phyloP scores from a whole-genome alignment of 768 basidiomycete species.

The Amanita rimosa region DNA sequence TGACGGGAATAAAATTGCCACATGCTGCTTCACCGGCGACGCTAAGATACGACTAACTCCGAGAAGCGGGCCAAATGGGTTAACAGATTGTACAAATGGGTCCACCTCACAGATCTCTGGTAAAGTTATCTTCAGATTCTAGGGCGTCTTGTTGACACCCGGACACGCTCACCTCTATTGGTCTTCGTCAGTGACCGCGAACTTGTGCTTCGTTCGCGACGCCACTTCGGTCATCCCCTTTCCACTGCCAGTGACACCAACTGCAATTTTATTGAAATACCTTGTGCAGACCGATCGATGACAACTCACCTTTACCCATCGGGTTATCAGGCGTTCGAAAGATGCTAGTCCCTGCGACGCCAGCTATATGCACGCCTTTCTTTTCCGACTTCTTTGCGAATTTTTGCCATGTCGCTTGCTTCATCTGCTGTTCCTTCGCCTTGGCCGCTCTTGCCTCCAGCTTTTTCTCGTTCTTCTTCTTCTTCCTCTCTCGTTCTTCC shows the following conservation, averaged over 20 bases:
- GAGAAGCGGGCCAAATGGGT: slow-evolving; percentile 4
- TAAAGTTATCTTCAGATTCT: not conserved
- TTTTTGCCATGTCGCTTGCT: slow-evolving; percentile 88
- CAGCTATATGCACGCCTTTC: slow-evolving; percentile 87
- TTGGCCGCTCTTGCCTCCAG: slow-evolving; percentile 73
- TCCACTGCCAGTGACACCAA: slow-evolving; percentile 86
- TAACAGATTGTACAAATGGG: slow-evolving; percentile 3
- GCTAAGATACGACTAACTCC: slow-evolving; percentile 7
- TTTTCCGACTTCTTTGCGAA: slow-evolving; percentile 92
- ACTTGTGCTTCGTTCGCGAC: slow-evolving; percentile 68
- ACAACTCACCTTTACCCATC: slow-evolving; percentile 62
- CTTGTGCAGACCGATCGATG: slow-evolving; percentile 4
- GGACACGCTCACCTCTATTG: slow-evolving; percentile 14
- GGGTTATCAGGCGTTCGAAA: slow-evolving; percentile 95
- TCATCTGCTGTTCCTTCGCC: slow-evolving; percentile 76
- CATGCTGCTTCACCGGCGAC: slow-evolving; percentile 5
- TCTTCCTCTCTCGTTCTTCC: slow-evolving; percentile 80
- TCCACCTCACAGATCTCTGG: slow-evolving; percentile 2
- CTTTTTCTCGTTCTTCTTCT: slow-evolving; percentile 95
- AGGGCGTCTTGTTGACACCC: not conserved
- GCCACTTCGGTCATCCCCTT: slow-evolving; percentile 79
- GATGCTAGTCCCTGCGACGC: slow-evolving; percentile 79
- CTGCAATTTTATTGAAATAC: slow-evolving; percentile 24
- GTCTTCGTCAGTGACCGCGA: slow-evolving; percentile 20
- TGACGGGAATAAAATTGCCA: slow-evolving; percentile 5